Percentiles rank a stretch among this genome's conserved stretches.
phyloP scores from a whole-genome alignment of 192 early-diverging fungal species.

The Helicostylum pulchrum region DNA sequence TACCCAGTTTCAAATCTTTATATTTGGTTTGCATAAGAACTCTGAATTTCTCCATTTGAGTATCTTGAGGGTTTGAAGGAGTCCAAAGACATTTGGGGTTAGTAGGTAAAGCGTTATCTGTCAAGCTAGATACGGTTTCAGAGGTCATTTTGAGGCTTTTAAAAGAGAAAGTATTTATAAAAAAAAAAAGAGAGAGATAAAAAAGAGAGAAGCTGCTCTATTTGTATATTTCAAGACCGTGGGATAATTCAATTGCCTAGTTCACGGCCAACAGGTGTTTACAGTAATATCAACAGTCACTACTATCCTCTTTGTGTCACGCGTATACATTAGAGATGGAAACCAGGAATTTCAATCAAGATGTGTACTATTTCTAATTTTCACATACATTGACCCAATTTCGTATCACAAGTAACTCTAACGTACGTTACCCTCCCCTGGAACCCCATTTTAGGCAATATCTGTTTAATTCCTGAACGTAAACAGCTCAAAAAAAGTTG shows the following conservation, averaged over 20 bases:
- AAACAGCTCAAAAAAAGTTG: no score
- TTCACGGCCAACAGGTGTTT: conserved; percentile 6
- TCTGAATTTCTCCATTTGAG: conserved; percentile 72
- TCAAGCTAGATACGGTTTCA: background rate
- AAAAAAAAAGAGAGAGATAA: background rate
- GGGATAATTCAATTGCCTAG: conserved; percentile 5
- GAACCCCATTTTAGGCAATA: no score
- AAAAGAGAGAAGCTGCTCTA: background rate
- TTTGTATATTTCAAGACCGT: conserved; percentile 5
- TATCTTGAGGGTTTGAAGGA: conserved; percentile 52
- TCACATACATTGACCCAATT: background rate
- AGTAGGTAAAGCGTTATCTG: background rate
- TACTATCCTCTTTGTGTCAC: background rate
- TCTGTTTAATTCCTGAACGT: no score
- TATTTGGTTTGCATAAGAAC: conserved; percentile 68
- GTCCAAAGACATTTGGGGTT: conserved; percentile 59
- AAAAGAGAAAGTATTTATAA: background rate
- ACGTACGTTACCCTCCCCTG: no score
- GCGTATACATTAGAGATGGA: background rate
- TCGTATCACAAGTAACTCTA: no score
- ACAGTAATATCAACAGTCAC: background rate
- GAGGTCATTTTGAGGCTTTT: background rate
- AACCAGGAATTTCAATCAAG: background rate
- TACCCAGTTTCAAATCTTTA: conserved; percentile 52
- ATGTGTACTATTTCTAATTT: background rate